Evolutionary conservation across 1,284 basidiomycete species (phyloP).

Genomic region (Mycena sp.): DNA sequence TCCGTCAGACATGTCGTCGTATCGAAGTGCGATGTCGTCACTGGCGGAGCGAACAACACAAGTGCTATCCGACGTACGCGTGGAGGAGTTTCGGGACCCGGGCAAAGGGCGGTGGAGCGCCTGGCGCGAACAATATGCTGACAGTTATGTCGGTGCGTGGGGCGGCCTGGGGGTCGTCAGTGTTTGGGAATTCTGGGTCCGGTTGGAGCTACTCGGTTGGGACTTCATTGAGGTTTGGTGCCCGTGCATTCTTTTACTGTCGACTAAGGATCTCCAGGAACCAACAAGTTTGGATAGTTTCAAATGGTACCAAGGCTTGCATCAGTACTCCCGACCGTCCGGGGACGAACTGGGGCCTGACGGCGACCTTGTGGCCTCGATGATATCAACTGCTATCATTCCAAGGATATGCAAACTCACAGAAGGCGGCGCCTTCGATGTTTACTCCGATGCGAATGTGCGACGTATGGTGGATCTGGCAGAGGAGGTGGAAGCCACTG

Average conservation of each 20-base stretch:
- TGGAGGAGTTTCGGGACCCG: constrained; percentile 88
- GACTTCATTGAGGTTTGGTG: constrained; percentile 80
- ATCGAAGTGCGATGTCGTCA: constrained; percentile 67
- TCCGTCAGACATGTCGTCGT: constrained; percentile 75
- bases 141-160: constrained; percentile 90
- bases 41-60: constrained; percentile 62
- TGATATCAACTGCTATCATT: constrained; percentile 86
- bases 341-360: constrained; percentile 77
- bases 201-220: constrained; percentile 90
- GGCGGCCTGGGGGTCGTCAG: constrained; percentile 90
- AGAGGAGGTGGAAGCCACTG: constrained; percentile 84
- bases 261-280: constrained; percentile 50
- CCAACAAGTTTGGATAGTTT: constrained; percentile 78
- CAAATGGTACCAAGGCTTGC: constrained; percentile 82
- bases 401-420: constrained; percentile 80
- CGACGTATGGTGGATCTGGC: constrained; percentile 75
- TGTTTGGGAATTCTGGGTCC: constrained; percentile 96
- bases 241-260: constrained; percentile 4
- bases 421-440: constrained; percentile 81
- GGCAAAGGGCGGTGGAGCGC: constrained; percentile 82
- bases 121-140: constrained; percentile 82
- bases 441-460: constrained; percentile 79
- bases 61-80: constrained; percentile 86
- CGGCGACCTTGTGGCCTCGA: constrained; percentile 88
- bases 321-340: constrained; percentile 79